These are phyloP conservation scores for Chytridium lagenaria DNA, from an alignment of 371 early-diverging fungal species.

Conservation along the genomic window DNA sequence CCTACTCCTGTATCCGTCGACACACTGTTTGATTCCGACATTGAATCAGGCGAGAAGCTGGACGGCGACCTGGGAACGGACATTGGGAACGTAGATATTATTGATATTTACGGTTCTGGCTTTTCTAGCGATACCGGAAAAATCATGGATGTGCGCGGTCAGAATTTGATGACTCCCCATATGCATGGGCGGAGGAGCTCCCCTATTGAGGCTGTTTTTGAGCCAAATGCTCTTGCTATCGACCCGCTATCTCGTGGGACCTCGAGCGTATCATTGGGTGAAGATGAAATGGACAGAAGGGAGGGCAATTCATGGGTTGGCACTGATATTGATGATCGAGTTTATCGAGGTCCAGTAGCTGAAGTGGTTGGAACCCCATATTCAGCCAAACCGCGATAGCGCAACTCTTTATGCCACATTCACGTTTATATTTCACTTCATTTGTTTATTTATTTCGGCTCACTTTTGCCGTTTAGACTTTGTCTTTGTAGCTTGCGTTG, in stretches of 20 bases:
- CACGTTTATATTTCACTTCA: too few relatives aligned
- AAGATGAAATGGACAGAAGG: not conserved
- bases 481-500: too few relatives aligned
- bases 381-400: not conserved
- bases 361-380: conserved; percentile 10
- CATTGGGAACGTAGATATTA: not conserved
- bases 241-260: conserved; percentile 6
- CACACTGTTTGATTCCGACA: conserved; percentile 1
- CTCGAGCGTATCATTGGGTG: not conserved
- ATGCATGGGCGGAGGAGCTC: not conserved
- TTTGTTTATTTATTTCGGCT: too few relatives aligned
- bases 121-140: too few relatives aligned
- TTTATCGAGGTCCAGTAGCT: conserved; percentile 4
- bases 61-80: conserved; percentile 2
- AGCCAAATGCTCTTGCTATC: not conserved
- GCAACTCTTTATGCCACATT: not conserved
- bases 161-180: not conserved
- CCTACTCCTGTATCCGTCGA: not conserved
- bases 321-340: conserved; percentile 1
- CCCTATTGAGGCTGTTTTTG: conserved; percentile 11
- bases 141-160: not conserved
- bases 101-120: not conserved
- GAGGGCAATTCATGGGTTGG: conserved; percentile 10
- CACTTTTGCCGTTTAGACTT: too few relatives aligned
- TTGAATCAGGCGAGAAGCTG: not conserved